Evolutionary conservation across 1,284 basidiomycete species (phyloP), one percentile per base, ranked within the genome.

Genomic region (Sporisorium iseilematis-ciliati): DNA sequence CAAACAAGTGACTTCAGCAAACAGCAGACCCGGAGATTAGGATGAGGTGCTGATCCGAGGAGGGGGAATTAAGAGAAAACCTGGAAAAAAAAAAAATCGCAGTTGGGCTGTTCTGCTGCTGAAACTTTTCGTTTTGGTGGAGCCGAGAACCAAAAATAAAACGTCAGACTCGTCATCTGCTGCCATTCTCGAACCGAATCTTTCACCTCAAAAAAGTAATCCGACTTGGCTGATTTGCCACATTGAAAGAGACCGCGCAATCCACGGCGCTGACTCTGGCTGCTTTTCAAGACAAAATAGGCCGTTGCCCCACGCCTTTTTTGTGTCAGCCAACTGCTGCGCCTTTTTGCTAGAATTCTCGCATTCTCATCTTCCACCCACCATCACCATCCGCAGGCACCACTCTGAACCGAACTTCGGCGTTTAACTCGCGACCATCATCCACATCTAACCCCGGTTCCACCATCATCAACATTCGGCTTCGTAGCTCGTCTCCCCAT

Each of bases 201-300:
- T 6, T 25, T 25, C 3, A 23, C 25, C 29, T 1, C 4, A 38
- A 38, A 38, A 38, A n/a, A 38, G 56, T 49, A 60, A 60, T 53
- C 20, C 42, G 58, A 23, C 42, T 38, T 35, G 42, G 25, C 23
- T 60, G 43, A 60, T 53, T 60, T 60, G 43, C 49, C 57, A 59
- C 57, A 33, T 35, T 40, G 18, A 16, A 18, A n/a, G 21, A 23
- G 35, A 20, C 31, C n/a, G n/a, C 5, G 33, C 10, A 7, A 21
- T 7, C 21, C 20, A 12, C 21, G 7, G 41, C 7, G 6, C 20
- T 11, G n/a, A n/a, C 38, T 14, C 26, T 11, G 16, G 41, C 41
- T 42, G 41, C 18, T 7, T 23, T 43, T 3, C 43, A 11, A 45
- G 14, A 20, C 1, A 45, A 46, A 46, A 46, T 14, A 18, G 25